Evolutionary conservation across 2,329 filamentous ascomycete species (phyloP).

Genomic region (Trichophyton rubrum): DNA sequence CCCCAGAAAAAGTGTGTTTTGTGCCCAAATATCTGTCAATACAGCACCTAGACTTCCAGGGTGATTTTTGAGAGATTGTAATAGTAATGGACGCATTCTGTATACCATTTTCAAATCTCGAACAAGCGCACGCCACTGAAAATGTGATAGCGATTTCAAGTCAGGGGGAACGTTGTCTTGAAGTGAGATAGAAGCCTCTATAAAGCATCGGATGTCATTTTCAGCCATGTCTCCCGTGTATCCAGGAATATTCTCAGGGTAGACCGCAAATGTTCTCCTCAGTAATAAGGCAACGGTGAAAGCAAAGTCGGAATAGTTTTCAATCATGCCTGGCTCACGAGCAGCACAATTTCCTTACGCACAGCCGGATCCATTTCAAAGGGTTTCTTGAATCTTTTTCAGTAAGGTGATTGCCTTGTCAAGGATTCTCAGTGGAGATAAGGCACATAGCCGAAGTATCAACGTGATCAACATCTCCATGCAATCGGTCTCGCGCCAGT

Average conservation of each 20-base stretch:
- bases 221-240: constrained; percentile 4
- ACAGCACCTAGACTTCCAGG: constrained; percentile 22
- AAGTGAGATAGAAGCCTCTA: constrained; percentile 22
- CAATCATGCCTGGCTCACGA: constrained; percentile 23
- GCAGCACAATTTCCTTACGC: constrained; percentile 34
- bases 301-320: constrained; percentile 15
- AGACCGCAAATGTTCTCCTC: constrained; percentile 12
- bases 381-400: constrained; percentile 30
- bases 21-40: constrained; percentile 35
- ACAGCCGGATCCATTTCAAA: constrained; percentile 39
- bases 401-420: constrained; percentile 26
- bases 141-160: constrained; percentile 21
- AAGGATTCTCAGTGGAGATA: constrained; percentile 16
- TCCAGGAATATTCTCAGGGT: constrained; percentile 5
- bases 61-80: constrained; percentile 22
- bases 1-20: constrained; percentile 8
- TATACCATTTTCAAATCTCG: constrained; percentile 38
- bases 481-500: constrained; percentile 46
- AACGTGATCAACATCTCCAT: constrained; percentile 49
- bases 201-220: constrained; percentile 5
- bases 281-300: constrained; percentile 12
- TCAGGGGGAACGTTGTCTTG: constrained; percentile 35
- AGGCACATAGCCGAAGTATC: constrained; percentile 29
- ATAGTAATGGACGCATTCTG: constrained; percentile 26
- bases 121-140: constrained; percentile 31